A percentile compares a stretch with the other conserved stretches of the same genome.
Conservation (phyloP, 768 basidiomycete species). For the Russula virescens region DNA sequence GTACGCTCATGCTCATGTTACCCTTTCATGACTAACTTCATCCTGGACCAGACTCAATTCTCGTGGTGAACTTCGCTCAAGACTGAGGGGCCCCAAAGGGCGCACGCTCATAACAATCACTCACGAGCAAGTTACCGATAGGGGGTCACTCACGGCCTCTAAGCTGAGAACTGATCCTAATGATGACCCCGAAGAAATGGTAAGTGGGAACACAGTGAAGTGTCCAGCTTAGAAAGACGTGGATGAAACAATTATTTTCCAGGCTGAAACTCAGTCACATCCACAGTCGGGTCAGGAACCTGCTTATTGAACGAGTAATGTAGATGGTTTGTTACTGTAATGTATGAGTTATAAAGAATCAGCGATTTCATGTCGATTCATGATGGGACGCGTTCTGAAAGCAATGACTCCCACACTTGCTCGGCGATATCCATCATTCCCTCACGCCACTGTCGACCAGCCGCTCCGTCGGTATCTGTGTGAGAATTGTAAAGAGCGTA, state of each 20-base stretch:
- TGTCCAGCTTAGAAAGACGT: conserved; percentile 9
- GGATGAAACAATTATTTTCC: background rate
- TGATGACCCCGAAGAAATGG: background rate
- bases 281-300: background rate
- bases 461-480: conserved; percentile 10
- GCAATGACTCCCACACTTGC: conserved; percentile 30
- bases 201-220: background rate
- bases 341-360: too few relatives aligned
- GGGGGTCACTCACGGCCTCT: background rate
- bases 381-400: background rate
- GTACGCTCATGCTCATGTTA: background rate
- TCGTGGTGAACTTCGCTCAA: conserved; percentile 6
- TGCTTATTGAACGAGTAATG: background rate
- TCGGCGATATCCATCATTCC: conserved; percentile 30
- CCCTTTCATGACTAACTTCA: background rate
- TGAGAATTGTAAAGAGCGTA: conserved; percentile 33
- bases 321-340: background rate
- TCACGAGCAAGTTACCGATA: background rate
- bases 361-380: background rate
- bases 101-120: conserved; percentile 4
- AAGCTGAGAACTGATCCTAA: background rate
- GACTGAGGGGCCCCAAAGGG: background rate
- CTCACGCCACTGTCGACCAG: conserved; percentile 24
- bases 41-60: conserved; percentile 12
- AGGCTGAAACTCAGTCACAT: background rate